Conservation (phyloP, 148 eudicot species). For the Heliamphora exappendiculata region DNA sequence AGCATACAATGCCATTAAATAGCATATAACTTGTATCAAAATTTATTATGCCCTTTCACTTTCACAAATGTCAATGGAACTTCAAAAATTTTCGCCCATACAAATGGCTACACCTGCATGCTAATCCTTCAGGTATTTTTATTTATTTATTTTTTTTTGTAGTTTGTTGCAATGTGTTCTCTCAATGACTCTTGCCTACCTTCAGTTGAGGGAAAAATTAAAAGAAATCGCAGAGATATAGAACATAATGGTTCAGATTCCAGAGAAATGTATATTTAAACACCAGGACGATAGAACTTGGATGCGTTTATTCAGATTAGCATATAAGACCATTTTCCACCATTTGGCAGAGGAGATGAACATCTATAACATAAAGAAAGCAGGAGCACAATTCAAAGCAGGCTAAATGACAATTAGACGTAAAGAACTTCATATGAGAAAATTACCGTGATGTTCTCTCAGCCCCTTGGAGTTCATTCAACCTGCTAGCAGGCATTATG, state of each 20-base stretch:
- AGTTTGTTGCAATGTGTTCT: neutral
- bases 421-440: neutral
- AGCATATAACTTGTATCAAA: neutral
- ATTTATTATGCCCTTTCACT: too few relatives aligned
- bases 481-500: conserved; percentile 8
- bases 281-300: neutral
- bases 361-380: neutral
- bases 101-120: neutral
- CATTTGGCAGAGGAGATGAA: neutral
- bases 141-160: neutral
- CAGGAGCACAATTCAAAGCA: neutral
- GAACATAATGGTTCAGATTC: neutral
- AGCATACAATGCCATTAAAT: neutral
- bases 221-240: neutral
- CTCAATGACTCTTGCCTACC: neutral
- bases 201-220: neutral
- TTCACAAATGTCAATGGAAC: neutral
- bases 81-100: neutral
- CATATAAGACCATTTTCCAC: neutral
- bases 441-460: conserved; percentile 15
- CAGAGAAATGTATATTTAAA: neutral
- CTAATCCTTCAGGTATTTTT: neutral
- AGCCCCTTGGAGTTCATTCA: conserved; percentile 3
- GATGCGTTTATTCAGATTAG: neutral
- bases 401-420: neutral